Evolutionary conservation across 345 rosid genomes (phyloP).

Genomic region (Salix brachista): DNA sequence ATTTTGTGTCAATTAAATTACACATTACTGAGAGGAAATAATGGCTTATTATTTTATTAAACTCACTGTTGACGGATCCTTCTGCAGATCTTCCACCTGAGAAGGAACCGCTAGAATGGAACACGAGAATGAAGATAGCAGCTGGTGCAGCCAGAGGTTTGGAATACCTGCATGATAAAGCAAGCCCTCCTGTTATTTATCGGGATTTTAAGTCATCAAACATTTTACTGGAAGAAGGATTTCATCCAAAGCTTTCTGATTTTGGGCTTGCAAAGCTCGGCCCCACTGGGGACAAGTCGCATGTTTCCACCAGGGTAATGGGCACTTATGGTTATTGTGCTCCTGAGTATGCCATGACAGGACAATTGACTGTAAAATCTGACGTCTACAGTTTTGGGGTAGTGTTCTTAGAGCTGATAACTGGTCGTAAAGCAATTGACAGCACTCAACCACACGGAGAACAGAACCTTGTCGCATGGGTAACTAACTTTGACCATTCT

Average conservation of each 20-base stretch:
- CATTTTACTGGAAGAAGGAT: constrained; percentile 83
- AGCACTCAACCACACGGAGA: constrained; percentile 82
- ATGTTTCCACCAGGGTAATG: constrained; percentile 98
- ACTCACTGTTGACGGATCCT: constrained; percentile 4
- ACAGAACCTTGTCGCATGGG: constrained; percentile 96
- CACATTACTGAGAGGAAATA: background rate
- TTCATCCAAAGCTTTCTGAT: constrained; percentile 93
- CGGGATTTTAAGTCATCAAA: constrained; percentile 97
- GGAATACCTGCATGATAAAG: constrained; percentile 90
- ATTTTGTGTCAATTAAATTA: background rate
- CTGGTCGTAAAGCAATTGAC: constrained; percentile 94
- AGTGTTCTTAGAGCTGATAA: constrained; percentile 85
- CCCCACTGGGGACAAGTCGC: constrained; percentile 95
- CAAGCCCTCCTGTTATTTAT: constrained; percentile 93
- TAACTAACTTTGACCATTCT: constrained; percentile 19
- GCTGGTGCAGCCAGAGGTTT: constrained; percentile 97
- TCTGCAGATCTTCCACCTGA: constrained; percentile 79
- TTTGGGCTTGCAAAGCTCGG: constrained; percentile 98
- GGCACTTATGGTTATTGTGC: constrained; percentile 99
- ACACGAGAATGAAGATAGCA: constrained; percentile 94
- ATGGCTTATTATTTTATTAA: background rate
- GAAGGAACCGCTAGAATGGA: constrained; percentile 92
- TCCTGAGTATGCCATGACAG: constrained; percentile 99
- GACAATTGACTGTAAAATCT: constrained; percentile 90
- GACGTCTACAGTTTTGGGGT: constrained; percentile 97